Evolutionary conservation across 2,329 filamentous ascomycete genomes (phyloP), one percentile per base, ranked within the genome.

Genomic region (Colletotrichum limetticola): DNA sequence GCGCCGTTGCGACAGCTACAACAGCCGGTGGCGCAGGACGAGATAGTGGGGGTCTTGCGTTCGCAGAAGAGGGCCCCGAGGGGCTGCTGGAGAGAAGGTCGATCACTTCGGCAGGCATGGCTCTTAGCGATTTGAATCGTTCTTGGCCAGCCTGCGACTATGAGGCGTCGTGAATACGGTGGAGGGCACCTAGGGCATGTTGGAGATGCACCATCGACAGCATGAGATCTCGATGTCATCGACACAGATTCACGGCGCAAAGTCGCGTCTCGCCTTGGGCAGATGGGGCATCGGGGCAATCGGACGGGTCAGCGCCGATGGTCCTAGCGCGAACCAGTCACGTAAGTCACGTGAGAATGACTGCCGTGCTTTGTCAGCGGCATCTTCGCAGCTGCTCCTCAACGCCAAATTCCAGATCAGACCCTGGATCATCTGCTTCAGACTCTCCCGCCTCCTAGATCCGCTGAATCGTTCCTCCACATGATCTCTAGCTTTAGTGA

Each of bases 31-130:
- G 35, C 49, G 46, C 24, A 60, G 42, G 35, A 58, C 14, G 37
- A 30, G 49, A 32, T 58, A 55, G 53, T 49, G 56, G 55, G 16
- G 19, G 71, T 75, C n/a, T 70, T 55, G 59, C 9, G 4, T 49
- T 65, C 26, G 28, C 24, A 2, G 30, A 52, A 12, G 55, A 66
- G 3, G 68, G 66, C 4, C 62, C 32, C 28, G 75, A 67, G 12
- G 80, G 80, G 68, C 81, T 83, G 0, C 81, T 83, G 0, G 81
- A 82, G 16, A 83, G 72, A 22, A 83, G 68, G 72, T 75, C 78
- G 66, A 84, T 83, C 11, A 84, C 76, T 74, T 83, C 81, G 30
- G 77, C 64, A 9, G 80, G 75, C 82, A 83, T 83, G 3, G 8
- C 66, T 65, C 14, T 16, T 22, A 4, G 7, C 19, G 19, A 22